phyloP scores from a whole-genome alignment of 768 basidiomycete species.

The Cubamyces lactineus region DNA sequence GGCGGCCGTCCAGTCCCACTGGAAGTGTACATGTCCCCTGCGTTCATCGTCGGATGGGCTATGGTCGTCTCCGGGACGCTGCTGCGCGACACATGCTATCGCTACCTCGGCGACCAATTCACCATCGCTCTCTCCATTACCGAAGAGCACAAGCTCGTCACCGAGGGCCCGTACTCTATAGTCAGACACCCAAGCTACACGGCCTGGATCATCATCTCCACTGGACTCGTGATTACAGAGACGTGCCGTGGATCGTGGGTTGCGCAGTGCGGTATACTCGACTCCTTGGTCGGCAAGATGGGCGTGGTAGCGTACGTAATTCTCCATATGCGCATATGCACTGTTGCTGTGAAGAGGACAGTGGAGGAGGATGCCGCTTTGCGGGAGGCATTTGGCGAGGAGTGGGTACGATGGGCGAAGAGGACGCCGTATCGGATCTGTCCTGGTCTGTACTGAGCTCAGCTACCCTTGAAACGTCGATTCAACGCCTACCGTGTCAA shows the following conservation, averaged over 20 bases:
- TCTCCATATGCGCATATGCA: neutral
- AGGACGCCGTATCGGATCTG: neutral
- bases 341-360: neutral
- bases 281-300: neutral
- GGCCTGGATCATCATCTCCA: neutral
- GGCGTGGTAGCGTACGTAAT: neutral
- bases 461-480: neutral
- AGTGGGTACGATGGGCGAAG: constrained; percentile 24
- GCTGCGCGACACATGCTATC: constrained; percentile 15
- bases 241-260: constrained; percentile 8
- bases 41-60: neutral
- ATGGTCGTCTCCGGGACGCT: neutral
- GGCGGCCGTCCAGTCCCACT: neutral
- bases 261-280: constrained; percentile 8
- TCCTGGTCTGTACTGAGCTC: neutral
- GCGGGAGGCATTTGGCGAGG: constrained; percentile 22
- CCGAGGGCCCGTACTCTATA: constrained; percentile 32
- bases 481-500: neutral
- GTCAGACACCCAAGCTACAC: constrained; percentile 38
- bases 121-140: constrained; percentile 25
- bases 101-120: constrained; percentile 24
- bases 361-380: constrained; percentile 20
- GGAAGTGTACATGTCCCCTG: neutral
- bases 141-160: constrained; percentile 31
- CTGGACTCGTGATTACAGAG: constrained; percentile 1